Conservation (phyloP, 2,329 filamentous ascomycete species). For the Endocalyx cinctus region DNA sequence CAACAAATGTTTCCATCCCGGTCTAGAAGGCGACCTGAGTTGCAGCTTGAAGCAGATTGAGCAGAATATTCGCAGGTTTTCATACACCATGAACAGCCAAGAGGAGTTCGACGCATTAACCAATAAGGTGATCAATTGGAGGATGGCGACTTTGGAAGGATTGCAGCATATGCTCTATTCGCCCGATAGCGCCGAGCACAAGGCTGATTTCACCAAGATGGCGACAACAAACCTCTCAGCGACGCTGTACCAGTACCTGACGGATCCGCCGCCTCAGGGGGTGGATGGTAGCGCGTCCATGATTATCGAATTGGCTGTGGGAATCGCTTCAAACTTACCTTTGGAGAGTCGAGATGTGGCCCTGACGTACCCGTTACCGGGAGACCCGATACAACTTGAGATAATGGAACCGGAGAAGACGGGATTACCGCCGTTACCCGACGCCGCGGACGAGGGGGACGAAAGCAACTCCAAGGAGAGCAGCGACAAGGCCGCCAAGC, state of each 20-base stretch:
- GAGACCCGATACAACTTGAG: slow-evolving; percentile 61
- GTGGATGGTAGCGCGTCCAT: slow-evolving; percentile 85
- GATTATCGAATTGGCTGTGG: slow-evolving; percentile 88
- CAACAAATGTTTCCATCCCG: slow-evolving; percentile 87
- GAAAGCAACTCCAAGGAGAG: slow-evolving; percentile 13
- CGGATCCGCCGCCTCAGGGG: slow-evolving; percentile 71
- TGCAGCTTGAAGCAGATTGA: slow-evolving; percentile 80
- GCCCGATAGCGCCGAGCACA: slow-evolving; percentile 61
- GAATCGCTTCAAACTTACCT: slow-evolving; percentile 80
- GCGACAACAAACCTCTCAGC: slow-evolving; percentile 65
- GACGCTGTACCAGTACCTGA: slow-evolving; percentile 67
- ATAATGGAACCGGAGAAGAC: slow-evolving; percentile 85
- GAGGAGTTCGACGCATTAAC: slow-evolving; percentile 88
- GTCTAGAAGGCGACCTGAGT: slow-evolving; percentile 72
- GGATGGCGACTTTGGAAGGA: slow-evolving; percentile 90
- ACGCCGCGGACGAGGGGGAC: slow-evolving; percentile 32
- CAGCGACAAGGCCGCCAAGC: slow-evolving; percentile 31
- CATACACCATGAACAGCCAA: slow-evolving; percentile 67
- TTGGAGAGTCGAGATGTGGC: slow-evolving; percentile 87
- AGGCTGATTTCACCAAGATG: slow-evolving; percentile 63
- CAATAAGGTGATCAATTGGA: slow-evolving; percentile 86
- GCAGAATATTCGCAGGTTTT: slow-evolving; percentile 75
- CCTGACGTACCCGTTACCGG: slow-evolving; percentile 80
- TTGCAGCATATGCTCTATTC: slow-evolving; percentile 66
- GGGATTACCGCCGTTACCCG: slow-evolving; percentile 55